Base-by-base conservation (phyloP, 2,329 filamentous ascomycete genomes). In the Aspergillus sclerotialis region DNA sequence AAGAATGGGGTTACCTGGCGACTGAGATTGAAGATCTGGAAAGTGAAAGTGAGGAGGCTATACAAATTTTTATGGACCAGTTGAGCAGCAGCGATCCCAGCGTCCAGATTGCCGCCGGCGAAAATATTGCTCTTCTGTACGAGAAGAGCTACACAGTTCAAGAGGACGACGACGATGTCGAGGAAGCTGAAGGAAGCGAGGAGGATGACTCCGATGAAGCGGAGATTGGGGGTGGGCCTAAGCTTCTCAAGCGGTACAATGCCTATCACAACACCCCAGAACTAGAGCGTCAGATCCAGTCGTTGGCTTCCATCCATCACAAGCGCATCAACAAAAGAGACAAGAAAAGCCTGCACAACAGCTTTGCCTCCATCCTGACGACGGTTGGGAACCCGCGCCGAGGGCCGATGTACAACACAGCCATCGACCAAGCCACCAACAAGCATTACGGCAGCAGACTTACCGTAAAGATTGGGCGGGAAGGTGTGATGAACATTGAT, bases 51-150 rank as follows among this genome's bases (percentile, higher is more conserved):
- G 80, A 86, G 43, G 65, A 76, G 17, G 82, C 84, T 11, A 75
- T 92, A 49, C 83, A 92, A 34, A 80, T 82, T 2, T 87, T 94
- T 48, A 79, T 85, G 27, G 87, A 94, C 30, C 88, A 94, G 60
- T 80, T 94, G 12, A 80, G 89, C 39, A 87, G 83, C 55, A 71
- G 71, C 19, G 80, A 87, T 38, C 67, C 78, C 1, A 68, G 74
- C 7, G 84, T 94, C 1, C 85, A 92, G 51, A 78, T 86, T 29
- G 78, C 82, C 3, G 82, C 86, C 0, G 86, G 82, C 3, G 76
- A 82, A 52, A 85, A 85, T 56, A 88, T 94, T 39, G 87, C 87
- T 1, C 68, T 93, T 7, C 69, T 94, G 8, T 90, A 85, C 50
- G 88, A 94, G 58, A 82, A 83, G 42, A 76, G 73, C 38, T 78